A percentile compares a stretch with the other conserved stretches of the same genome.
Conservation (phyloP, 305 asterid species). For the Solanum hybrid region DNA sequence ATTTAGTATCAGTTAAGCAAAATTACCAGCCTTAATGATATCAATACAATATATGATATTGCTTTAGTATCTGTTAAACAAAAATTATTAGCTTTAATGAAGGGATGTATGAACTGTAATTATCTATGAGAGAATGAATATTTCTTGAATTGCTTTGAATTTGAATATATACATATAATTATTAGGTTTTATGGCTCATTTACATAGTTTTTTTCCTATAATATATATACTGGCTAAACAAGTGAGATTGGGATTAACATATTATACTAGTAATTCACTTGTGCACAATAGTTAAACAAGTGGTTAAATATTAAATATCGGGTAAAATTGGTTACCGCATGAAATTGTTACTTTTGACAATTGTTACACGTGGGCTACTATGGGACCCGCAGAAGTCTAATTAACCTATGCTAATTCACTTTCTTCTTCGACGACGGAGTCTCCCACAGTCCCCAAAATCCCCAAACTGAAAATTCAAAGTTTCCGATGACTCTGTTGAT, state of each 20-base stretch:
- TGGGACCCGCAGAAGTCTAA: background rate
- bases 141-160: too few relatives aligned
- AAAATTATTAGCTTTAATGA: too few relatives aligned
- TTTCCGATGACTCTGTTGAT: background rate
- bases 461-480: constrained; percentile 1
- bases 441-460: background rate
- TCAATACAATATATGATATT: too few relatives aligned
- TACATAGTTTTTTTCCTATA: background rate
- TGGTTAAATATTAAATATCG: background rate
- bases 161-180: background rate
- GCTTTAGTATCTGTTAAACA: background rate
- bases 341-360: background rate
- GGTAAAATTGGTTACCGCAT: background rate
- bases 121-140: too few relatives aligned
- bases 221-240: background rate
- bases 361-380: background rate
- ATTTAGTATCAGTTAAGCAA: too few relatives aligned
- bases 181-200: background rate
- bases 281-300: background rate
- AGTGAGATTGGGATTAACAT: background rate
- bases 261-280: background rate
- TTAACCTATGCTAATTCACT: background rate
- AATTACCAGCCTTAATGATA: background rate
- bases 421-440: background rate
- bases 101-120: too few relatives aligned